These are phyloP conservation scores for Mollisiaceae sp. DNA, from an alignment of 2,329 filamentous ascomycete species.

Conservation along the genomic window DNA sequence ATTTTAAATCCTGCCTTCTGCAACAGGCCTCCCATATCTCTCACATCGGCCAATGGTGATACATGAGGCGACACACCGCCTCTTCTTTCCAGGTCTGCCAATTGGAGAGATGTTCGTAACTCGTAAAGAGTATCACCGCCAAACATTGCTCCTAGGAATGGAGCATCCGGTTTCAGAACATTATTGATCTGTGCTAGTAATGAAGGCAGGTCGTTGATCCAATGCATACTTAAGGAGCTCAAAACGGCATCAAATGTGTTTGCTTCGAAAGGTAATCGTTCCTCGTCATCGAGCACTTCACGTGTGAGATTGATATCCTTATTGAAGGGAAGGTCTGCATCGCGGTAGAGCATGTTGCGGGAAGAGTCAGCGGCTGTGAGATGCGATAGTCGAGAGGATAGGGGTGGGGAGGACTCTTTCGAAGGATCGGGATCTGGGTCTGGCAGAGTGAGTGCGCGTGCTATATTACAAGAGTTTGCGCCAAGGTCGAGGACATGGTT, in stretches of 20 bases:
- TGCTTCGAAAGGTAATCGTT: constrained; percentile 75
- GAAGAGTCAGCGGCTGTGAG: constrained; percentile 86
- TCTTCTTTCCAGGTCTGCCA: constrained; percentile 86
- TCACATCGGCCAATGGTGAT: constrained; percentile 88
- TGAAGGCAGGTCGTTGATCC: constrained; percentile 95
- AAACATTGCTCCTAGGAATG: constrained; percentile 95
- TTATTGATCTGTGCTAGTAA: constrained; percentile 84
- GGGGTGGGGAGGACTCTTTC: constrained; percentile 63
- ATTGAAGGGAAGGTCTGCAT: constrained; percentile 77
- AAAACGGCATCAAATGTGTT: constrained; percentile 88
- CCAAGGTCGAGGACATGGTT: constrained; percentile 87
- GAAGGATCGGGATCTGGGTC: constrained; percentile 66
- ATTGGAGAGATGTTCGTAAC: constrained; percentile 87
- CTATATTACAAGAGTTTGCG: constrained; percentile 94
- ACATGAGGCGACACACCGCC: constrained; percentile 93
- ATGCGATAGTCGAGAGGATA: constrained; percentile 73
- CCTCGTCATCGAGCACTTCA: constrained; percentile 75
- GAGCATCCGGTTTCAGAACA: constrained; percentile 85
- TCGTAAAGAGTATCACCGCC: constrained; percentile 95
- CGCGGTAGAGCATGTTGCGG: constrained; percentile 76
- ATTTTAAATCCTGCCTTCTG: constrained; percentile 92
- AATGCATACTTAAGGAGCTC: constrained; percentile 89
- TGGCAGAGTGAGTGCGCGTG: constrained; percentile 74
- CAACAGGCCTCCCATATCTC: constrained; percentile 86
- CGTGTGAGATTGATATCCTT: constrained; percentile 72